These are phyloP conservation scores for Durio zibethinus DNA, from an alignment of 345 rosid genomes.

Conservation along the genomic window DNA sequence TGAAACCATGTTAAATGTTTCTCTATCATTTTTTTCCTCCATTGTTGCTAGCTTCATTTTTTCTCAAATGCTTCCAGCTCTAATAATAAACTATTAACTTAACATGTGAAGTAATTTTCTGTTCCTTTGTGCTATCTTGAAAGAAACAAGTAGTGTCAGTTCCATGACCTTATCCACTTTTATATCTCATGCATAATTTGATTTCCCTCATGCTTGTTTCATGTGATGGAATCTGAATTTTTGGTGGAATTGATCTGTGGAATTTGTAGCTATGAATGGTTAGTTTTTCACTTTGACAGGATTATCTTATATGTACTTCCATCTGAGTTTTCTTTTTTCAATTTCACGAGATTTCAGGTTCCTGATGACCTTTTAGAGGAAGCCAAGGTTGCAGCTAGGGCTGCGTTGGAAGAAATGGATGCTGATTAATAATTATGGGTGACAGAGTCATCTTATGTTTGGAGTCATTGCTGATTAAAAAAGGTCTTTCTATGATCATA, in stretches of 20 bases:
- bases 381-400: slow-evolving; percentile 81
- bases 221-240: not conserved
- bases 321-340: not conserved
- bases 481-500: not conserved
- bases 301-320: not conserved
- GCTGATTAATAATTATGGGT: slow-evolving; percentile 53
- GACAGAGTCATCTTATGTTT: not conserved
- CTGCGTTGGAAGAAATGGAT: slow-evolving; percentile 95
- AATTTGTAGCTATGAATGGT: not conserved
- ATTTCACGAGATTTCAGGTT: slow-evolving; percentile 38
- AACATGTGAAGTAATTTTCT: not conserved
- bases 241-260: not conserved
- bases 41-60: not conserved
- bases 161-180: not conserved
- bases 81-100: not conserved
- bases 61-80: not conserved
- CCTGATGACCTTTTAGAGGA: slow-evolving; percentile 88
- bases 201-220: not conserved
- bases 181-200: not conserved
- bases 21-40: not conserved
- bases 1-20: not conserved
- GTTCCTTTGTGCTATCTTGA: not conserved
- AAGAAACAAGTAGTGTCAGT: not conserved
- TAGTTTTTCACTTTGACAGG: not conserved
- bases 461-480: slow-evolving; percentile 9